phyloP scores from a whole-genome alignment of 2,329 filamentous ascomycete genomes.

The Pseudofabraea citricarpa region DNA sequence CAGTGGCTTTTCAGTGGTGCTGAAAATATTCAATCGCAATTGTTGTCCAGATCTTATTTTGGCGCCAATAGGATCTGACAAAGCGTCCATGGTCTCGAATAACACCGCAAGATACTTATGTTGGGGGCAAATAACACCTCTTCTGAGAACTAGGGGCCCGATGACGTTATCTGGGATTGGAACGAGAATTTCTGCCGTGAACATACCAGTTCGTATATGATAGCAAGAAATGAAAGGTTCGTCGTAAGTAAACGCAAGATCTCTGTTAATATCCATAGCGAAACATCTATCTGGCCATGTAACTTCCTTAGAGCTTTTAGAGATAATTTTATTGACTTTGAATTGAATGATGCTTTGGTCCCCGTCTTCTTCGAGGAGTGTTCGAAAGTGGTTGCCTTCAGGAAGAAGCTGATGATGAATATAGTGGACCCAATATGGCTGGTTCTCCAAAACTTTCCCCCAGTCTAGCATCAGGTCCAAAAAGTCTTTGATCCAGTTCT shows the following conservation, averaged over 20 bases:
- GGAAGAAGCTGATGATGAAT: constrained; percentile 4
- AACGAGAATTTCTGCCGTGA: background rate
- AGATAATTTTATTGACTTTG: background rate
- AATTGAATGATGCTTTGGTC: constrained; percentile 2
- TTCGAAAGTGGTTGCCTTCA: background rate
- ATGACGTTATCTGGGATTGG: background rate
- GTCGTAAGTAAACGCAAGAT: constrained; percentile 4
- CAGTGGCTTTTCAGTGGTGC: background rate
- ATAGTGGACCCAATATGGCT: constrained; percentile 3
- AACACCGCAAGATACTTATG: background rate
- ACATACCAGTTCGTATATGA: constrained; percentile 1
- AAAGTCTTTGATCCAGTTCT: constrained; percentile 3
- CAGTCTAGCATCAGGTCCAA: constrained; percentile 5
- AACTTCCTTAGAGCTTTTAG: constrained; percentile 1
- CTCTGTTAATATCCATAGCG: constrained; percentile 1
- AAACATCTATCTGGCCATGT: background rate
- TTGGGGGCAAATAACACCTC: background rate
- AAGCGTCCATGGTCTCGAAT: background rate
- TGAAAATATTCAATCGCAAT: background rate
- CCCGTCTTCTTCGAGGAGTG: constrained; percentile 1
- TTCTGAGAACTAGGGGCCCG: background rate
- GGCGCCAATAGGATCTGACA: background rate
- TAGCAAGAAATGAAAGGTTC: constrained; percentile 4
- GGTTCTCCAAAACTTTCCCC: constrained; percentile 1
- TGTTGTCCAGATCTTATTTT: background rate